Evolutionary conservation across 1,139 yeast species (phyloP), one percentile per base, ranked within the genome.

Genomic region (Yamadazyma diddensiae): DNA sequence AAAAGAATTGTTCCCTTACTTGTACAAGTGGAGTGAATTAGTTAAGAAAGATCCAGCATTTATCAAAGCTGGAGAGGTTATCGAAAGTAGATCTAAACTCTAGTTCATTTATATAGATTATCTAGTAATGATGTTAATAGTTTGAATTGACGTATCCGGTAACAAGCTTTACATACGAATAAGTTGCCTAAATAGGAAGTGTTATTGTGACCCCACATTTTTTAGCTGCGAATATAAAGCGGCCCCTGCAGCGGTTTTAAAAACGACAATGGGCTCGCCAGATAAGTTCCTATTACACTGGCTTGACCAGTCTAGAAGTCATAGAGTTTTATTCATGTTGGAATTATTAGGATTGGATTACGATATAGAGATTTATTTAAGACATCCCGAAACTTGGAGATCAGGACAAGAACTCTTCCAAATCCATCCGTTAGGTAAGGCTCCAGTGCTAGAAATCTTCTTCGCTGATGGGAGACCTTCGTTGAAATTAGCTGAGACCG

Each of bases 391-490:
- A 9, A 65, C 71, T 5, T 62, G 63, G 62, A 52, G 74, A 34
- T 70, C 66, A 2, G 71, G 72, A 3, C 47, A 54, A 24, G 78
- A 67, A 22, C 54, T 77, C 26, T 66, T 64, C 38, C 62, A 70
- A 25, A 65, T 76, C 7, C 82, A 77, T 43, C 80, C 81, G 4
- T 50, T 71, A 4, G 83, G 82, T 1, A 75, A 74, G 46, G 58
- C 76, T 1, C 84, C 85, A 0, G 51, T 77, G 4, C 50, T 77
- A 28, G 76, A 72, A 35, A 59, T 77, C 13, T 47, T 54, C n/a
- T 64, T 57, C 35, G 65, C 57, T 18, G 73, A 73, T 46, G 78
- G 78, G 8, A 54, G 59, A 24, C 47, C 47, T 5, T 45, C 49
- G 7, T 31, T 61, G 15, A 50, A 53, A 33, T 52, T 73, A 24